These are phyloP conservation scores for Alternaria postmessia DNA, from an alignment of 2,329 filamentous ascomycete species.

Conservation along the genomic window DNA sequence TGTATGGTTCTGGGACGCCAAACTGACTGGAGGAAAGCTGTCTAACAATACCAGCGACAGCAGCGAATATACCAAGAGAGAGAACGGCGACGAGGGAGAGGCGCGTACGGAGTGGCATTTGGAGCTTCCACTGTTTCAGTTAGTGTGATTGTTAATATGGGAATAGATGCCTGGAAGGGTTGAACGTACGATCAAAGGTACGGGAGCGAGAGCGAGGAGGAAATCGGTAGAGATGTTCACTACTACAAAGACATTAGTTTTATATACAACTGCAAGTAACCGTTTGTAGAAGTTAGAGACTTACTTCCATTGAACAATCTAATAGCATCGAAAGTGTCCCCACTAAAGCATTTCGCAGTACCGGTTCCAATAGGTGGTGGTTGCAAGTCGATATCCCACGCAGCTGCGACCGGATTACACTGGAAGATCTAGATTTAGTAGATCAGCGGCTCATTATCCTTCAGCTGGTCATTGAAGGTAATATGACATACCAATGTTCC, in stretches of 20 bases:
- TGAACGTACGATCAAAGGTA: conserved; percentile 50
- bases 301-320: conserved; percentile 58
- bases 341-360: conserved; percentile 55
- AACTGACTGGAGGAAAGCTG: conserved; percentile 51
- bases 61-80: conserved; percentile 53
- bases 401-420: conserved; percentile 56
- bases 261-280: neutral
- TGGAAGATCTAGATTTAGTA: conserved; percentile 49
- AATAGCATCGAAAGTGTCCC: conserved; percentile 53
- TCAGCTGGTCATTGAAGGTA: neutral
- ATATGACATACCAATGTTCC: conserved; percentile 47
- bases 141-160: neutral
- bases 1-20: conserved; percentile 47
- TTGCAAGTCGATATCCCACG: conserved; percentile 54
- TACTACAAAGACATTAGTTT: conserved; percentile 17
- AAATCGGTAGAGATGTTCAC: conserved; percentile 54
- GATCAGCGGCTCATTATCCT: neutral
- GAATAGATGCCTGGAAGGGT: neutral
- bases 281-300: conserved; percentile 2
- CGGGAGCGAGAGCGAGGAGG: conserved; percentile 53
- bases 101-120: conserved; percentile 55
- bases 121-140: conserved; percentile 45
- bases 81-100: conserved; percentile 49
- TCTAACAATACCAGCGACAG: conserved; percentile 55
- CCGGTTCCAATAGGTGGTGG: conserved; percentile 38